phyloP scores from a whole-genome alignment of 768 basidiomycete genomes.

The Suillus weaverae region DNA sequence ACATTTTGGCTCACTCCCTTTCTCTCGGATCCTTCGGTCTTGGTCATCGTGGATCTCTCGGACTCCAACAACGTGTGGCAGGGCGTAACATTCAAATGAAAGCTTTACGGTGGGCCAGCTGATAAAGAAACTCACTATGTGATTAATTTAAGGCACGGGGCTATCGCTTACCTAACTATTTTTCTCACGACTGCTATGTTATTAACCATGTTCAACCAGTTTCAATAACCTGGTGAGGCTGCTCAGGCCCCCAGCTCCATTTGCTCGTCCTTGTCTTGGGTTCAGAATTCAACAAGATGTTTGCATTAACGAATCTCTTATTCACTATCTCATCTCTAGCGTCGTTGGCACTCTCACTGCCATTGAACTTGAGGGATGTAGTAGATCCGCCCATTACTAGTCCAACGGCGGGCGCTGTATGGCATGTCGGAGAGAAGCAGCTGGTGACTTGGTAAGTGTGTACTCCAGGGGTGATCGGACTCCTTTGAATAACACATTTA shows the following conservation, averaged over 20 bases:
- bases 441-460: constrained; percentile 51
- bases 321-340: constrained; percentile 22
- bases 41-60: too few species aligned
- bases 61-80: too few species aligned
- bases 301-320: constrained; percentile 24
- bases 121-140: too few species aligned
- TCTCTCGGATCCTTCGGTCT: too few species aligned
- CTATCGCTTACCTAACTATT: not conserved
- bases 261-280: not conserved
- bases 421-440: constrained; percentile 43
- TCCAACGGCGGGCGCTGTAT: constrained; percentile 42
- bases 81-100: too few species aligned
- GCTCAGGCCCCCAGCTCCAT: not conserved
- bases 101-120: too few species aligned
- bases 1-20: too few species aligned
- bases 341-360: constrained; percentile 29
- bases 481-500: constrained; percentile 45
- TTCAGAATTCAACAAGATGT: not conserved
- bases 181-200: constrained; percentile 2
- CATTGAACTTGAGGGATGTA: constrained; percentile 43
- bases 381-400: constrained; percentile 48
- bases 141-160: not conserved
- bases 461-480: constrained; percentile 31
- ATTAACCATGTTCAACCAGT: not conserved
- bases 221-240: not conserved